Evolutionary conservation across 1,284 basidiomycete genomes (phyloP).

Genomic region (Melampsora larici-populina): DNA sequence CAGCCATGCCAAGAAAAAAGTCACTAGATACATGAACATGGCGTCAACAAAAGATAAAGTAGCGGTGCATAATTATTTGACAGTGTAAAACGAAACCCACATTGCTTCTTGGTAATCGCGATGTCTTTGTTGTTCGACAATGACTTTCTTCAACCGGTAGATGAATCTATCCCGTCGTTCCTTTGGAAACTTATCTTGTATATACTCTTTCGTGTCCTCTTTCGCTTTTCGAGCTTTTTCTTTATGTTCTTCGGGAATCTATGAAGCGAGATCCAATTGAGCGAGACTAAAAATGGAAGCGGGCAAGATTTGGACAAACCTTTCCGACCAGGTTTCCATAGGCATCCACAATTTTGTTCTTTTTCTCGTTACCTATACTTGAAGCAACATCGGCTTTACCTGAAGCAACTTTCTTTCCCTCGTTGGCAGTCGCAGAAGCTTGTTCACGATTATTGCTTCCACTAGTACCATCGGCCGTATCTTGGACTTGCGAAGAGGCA

Average conservation of each 20-base stretch:
- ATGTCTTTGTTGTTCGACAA: constrained; percentile 89
- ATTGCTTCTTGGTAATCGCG: constrained; percentile 70
- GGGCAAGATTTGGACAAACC: neutral
- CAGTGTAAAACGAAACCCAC: constrained; percentile 6
- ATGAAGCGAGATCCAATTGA: constrained; percentile 42
- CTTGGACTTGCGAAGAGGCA: constrained; percentile 18
- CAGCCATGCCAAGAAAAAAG: constrained; percentile 55
- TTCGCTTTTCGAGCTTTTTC: constrained; percentile 49
- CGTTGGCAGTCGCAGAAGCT: constrained; percentile 26
- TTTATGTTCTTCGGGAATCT: constrained; percentile 53
- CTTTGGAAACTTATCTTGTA: constrained; percentile 78
- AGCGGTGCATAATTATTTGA: neutral
- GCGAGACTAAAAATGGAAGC: neutral
- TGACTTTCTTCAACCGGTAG: constrained; percentile 75
- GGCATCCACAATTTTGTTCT: constrained; percentile 35
- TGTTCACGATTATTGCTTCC: constrained; percentile 45
- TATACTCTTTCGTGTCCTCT: constrained; percentile 58
- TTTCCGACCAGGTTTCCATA: constrained; percentile 36
- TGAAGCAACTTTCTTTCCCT: constrained; percentile 24
- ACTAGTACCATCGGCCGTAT: constrained; percentile 13
- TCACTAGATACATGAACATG: constrained; percentile 48
- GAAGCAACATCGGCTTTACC: constrained; percentile 37
- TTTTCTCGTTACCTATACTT: constrained; percentile 27
- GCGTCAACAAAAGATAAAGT: neutral
- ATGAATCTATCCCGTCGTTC: constrained; percentile 79